A percentile compares a stretch with the other conserved stretches of the same genome.
phyloP scores from a whole-genome alignment of 2,329 filamentous ascomycete genomes.

The Onygenales sp. region DNA sequence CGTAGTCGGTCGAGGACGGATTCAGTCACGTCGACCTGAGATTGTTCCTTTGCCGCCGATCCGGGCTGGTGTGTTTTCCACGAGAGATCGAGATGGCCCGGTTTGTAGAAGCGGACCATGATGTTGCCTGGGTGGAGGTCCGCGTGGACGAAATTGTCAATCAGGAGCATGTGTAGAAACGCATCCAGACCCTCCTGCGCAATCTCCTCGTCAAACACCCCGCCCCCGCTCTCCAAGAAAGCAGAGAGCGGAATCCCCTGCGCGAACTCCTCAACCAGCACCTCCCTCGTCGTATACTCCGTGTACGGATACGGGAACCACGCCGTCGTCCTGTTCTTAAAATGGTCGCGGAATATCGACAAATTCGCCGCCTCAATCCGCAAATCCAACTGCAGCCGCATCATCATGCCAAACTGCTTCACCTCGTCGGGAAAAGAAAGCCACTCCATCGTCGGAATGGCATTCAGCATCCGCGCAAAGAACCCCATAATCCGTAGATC shows the following conservation, averaged over 20 bases:
- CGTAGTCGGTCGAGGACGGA: conserved; percentile 71
- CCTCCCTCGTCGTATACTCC: conserved; percentile 83
- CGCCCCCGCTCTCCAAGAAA: conserved; percentile 85
- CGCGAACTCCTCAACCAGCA: conserved; percentile 91
- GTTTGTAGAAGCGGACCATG: conserved; percentile 96
- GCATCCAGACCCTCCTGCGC: conserved; percentile 91
- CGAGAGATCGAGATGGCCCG: conserved; percentile 59
- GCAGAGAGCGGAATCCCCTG: conserved; percentile 85
- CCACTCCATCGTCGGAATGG: conserved; percentile 93
- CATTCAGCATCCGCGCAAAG: conserved; percentile 75
- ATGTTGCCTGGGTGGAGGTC: conserved; percentile 97
- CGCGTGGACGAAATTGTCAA: conserved; percentile 96
- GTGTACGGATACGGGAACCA: conserved; percentile 94
- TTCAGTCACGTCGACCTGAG: conserved; percentile 60
- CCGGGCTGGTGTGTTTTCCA: conserved; percentile 35
- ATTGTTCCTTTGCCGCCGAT: conserved; percentile 20
- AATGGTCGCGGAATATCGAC: conserved; percentile 76
- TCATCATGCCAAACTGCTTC: conserved; percentile 92
- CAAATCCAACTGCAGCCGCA: conserved; percentile 91
- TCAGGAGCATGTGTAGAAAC: conserved; percentile 89
- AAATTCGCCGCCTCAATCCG: conserved; percentile 91
- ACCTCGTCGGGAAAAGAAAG: conserved; percentile 93
- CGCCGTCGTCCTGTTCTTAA: conserved; percentile 80
- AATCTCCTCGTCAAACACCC: conserved; percentile 87
- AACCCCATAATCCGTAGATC: conserved; percentile 91